Base-by-base conservation (phyloP, 2,329 filamentous ascomycete genomes). In the Colletotrichum sp. region DNA sequence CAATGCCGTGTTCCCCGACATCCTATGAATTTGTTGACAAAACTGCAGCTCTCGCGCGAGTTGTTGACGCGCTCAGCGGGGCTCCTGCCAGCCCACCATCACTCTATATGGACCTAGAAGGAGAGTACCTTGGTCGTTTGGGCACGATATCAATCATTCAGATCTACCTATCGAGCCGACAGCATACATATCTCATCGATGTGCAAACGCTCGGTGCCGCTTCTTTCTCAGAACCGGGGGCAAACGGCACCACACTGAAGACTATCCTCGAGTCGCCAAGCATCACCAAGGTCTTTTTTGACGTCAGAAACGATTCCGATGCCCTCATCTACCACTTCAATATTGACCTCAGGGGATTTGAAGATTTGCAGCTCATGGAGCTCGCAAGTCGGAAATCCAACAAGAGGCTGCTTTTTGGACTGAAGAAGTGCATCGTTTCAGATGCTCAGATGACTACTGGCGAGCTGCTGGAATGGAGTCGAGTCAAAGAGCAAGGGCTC, bases 291-390 rank as follows among this genome's bases (percentile, higher is more conserved):
- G 87, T 88, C 34, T 86, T 92, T 74, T 92, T 91, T 78, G 90
- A 93, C 74, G 84, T 92, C 18, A 88, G 90, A 4, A 90, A 89
- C 76, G 89, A 92, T 77, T 90, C 90, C 0, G 88, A 92, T 77
- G 90, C 90, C 0, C 80, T 93, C 0, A 90, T 84, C 78, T 79
- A 58, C 59, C 87, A 85, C 38, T 91, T 82, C 76, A 55, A 78
- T 0, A 83, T 92, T 75, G 28, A 71, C 0, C 78, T 92, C 0
- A 73, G 77, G 0, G 86, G 88, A 0, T 79, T 92, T 12, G 75
- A 86, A 4, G 90, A 92, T 77, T 69, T 92, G 0, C 90, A 93
- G 78, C 83, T 92, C 1, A 89, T 92, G 86, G 89, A 92, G 78
- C 78, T 87, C 5, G 89, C 86, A 1, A 78, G 78, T 3, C 79